Conservation (phyloP, 2,329 filamentous ascomycete genomes). For the Microascus cirrosus region DNA sequence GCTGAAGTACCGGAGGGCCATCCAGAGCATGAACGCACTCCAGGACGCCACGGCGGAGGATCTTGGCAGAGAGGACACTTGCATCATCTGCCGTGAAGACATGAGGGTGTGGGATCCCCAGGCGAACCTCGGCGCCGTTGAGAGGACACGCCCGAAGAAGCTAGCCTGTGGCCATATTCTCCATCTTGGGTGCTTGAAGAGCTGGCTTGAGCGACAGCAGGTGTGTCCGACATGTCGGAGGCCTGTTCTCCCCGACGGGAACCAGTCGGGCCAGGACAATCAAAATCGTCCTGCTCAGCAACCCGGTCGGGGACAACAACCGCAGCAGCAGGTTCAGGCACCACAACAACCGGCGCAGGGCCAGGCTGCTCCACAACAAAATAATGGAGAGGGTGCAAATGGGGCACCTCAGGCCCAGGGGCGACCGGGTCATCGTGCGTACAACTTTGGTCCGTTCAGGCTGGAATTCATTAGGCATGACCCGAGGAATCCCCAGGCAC, state of each 20-base stretch:
- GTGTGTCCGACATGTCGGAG: conserved; percentile 90
- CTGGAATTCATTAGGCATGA: conserved; percentile 7
- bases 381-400: background rate
- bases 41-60: conserved; percentile 85
- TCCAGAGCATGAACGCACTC: conserved; percentile 89
- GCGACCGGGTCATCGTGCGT: conserved; percentile 17
- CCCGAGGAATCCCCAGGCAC: conserved; percentile 3
- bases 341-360: conserved; percentile 1
- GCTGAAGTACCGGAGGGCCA: conserved; percentile 79
- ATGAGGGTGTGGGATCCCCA: conserved; percentile 69
- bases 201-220: conserved; percentile 95
- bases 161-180: conserved; percentile 92
- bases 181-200: conserved; percentile 87
- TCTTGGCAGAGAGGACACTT: conserved; percentile 76
- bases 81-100: conserved; percentile 94
- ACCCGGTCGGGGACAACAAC: conserved; percentile 5
- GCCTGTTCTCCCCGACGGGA: conserved; percentile 58
- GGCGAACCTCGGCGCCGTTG: conserved; percentile 56
- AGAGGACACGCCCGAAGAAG: conserved; percentile 85
- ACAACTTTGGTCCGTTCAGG: conserved; percentile 15
- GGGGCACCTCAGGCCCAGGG: conserved; percentile 3
- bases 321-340: conserved; percentile 12
- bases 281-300: conserved; percentile 20
- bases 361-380: background rate
- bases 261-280: conserved; percentile 13